Evolutionary conservation across 1,284 basidiomycete species (phyloP).

Genomic region (Erythrobasidium hasegawianum): DNA sequence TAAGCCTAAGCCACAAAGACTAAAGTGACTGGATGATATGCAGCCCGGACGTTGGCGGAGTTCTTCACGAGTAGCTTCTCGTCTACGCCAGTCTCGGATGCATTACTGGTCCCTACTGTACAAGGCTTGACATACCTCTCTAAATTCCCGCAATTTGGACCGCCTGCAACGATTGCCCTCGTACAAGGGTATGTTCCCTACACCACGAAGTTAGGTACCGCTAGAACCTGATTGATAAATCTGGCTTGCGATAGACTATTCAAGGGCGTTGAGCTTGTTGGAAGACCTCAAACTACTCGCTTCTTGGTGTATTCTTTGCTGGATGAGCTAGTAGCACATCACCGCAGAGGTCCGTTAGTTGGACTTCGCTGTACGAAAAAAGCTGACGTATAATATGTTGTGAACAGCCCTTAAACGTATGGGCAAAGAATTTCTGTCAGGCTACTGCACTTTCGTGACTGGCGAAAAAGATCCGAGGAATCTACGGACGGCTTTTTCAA

Average conservation of each 20-base stretch:
- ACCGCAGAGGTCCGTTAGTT: slow-evolving; percentile 65
- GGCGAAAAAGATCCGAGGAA: slow-evolving; percentile 98
- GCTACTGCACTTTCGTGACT: slow-evolving; percentile 75
- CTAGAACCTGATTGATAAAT: too few relatives aligned
- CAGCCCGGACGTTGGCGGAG: slow-evolving; percentile 72
- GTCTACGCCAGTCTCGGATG: slow-evolving; percentile 77
- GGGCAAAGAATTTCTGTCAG: slow-evolving; percentile 65
- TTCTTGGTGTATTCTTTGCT: slow-evolving; percentile 77
- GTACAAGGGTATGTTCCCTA: slow-evolving; percentile 52
- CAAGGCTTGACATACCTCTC: slow-evolving; percentile 68
- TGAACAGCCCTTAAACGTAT: slow-evolving; percentile 71
- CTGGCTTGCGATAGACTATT: slow-evolving; percentile 60
- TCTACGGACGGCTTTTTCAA: slow-evolving; percentile 81
- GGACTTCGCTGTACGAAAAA: too few relatives aligned
- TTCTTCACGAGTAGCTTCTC: slow-evolving; percentile 65
- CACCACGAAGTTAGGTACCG: too few relatives aligned
- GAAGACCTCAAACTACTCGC: slow-evolving; percentile 74
- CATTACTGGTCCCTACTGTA: slow-evolving; percentile 68
- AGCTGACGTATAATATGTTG: too few relatives aligned
- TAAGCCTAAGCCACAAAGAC: too few relatives aligned
- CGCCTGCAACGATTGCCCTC: slow-evolving; percentile 66
- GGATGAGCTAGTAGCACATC: slow-evolving; percentile 69
- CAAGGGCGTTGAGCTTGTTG: slow-evolving; percentile 71
- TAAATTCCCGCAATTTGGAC: slow-evolving; percentile 62
- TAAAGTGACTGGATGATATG: too few relatives aligned